These are phyloP conservation scores for Apiospora marii DNA, from an alignment of 2,329 filamentous ascomycete genomes.

Conservation along the genomic window DNA sequence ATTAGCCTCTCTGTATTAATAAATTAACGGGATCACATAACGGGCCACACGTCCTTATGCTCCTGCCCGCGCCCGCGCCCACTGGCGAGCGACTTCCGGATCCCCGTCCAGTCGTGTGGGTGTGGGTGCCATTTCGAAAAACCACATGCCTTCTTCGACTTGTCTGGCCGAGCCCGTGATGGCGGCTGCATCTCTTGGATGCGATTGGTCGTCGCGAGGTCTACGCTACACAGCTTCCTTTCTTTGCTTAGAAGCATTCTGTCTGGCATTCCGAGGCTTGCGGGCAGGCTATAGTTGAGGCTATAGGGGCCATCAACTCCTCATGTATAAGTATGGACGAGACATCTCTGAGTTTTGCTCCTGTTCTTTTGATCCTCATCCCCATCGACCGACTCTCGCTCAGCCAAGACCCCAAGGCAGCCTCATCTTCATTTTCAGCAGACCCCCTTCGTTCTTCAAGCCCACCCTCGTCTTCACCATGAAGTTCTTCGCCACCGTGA, in stretches of 20 bases:
- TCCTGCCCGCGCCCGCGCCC: not conserved
- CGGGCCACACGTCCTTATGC: not conserved
- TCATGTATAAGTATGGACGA: not conserved
- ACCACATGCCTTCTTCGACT: slow-evolving; percentile 17
- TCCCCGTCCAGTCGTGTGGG: not conserved
- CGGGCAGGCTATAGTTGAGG: not conserved
- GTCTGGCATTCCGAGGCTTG: not conserved
- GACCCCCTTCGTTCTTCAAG: not conserved
- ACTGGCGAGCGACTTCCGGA: not conserved
- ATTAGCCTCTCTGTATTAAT: not conserved
- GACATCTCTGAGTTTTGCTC: fast-evolving
- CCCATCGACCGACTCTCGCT: slow-evolving; percentile 20
- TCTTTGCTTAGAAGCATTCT: slow-evolving; percentile 10
- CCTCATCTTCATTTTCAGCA: not conserved
- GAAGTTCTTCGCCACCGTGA: slow-evolving; percentile 48
- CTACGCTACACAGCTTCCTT: slow-evolving; percentile 7
- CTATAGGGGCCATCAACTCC: not conserved
- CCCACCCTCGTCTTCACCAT: slow-evolving; percentile 39
- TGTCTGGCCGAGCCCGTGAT: not conserved
- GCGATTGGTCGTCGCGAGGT: not conserved
- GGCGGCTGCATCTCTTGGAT: not conserved
- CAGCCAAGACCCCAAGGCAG: slow-evolving; percentile 15
- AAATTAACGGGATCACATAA: not conserved
- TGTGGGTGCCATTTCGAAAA: slow-evolving; percentile 11
- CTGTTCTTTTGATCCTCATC: not conserved